Conservation (phyloP, 164 flowering plant species). For the Akebia trifoliata region DNA sequence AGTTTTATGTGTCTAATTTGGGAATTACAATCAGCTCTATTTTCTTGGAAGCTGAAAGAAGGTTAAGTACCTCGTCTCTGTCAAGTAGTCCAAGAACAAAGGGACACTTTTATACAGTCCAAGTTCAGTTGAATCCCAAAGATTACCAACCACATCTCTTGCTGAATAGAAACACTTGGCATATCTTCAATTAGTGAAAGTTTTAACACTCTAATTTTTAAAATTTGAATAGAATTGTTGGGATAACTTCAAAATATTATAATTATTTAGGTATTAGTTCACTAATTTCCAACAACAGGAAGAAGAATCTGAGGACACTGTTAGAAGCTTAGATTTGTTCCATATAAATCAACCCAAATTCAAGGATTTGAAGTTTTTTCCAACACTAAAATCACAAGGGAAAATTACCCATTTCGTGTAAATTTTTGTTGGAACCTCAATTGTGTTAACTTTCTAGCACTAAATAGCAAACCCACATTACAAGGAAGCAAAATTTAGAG, state of each 20-base stretch:
- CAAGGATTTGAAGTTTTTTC: neutral
- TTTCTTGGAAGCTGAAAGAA: neutral
- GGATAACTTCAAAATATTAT: too few relatives aligned
- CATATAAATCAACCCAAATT: neutral
- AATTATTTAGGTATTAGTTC: too few relatives aligned
- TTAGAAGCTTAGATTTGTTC: neutral
- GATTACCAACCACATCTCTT: too few relatives aligned
- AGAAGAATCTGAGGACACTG: neutral
- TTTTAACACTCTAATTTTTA: too few relatives aligned
- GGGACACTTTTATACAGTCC: neutral
- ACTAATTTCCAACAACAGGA: too few relatives aligned
- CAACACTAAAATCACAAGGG: neutral
- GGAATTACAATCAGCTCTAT: neutral
- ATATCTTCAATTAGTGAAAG: neutral
- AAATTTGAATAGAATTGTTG: too few relatives aligned
- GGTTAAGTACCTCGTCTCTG: neutral
- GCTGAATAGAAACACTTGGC: too few relatives aligned
- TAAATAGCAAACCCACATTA: neutral
- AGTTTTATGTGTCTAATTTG: neutral
- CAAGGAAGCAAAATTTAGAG: neutral
- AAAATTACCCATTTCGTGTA: neutral
- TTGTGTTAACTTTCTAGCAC: too few relatives aligned
- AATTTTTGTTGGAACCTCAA: too few relatives aligned
- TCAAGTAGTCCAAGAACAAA: neutral
- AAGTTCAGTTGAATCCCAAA: neutral